Evolutionary conservation across 768 basidiomycete species (phyloP), one percentile per base, ranked within the genome.

Genomic region (Lactarius hatsudake): DNA sequence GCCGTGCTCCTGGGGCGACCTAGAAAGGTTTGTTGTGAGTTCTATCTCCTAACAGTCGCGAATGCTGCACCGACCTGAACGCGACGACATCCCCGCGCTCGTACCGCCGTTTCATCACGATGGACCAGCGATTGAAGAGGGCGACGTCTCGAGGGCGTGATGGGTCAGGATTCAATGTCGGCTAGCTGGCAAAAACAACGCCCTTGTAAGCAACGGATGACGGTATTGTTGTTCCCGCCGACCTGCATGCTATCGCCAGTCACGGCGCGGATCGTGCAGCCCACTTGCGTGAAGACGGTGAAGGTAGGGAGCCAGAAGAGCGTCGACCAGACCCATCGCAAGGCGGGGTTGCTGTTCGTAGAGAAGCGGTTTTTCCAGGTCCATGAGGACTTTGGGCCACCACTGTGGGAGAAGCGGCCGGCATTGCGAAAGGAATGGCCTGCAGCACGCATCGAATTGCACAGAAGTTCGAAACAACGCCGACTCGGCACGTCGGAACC

Each of bases 241-340:
- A 71, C 71, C 69, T 71, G 71, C 71, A 71, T 71, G 58, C 71
- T 71, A 58, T 62, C 65, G 8, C 71, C 71, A 13, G 59, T 67
- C 59, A 71, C 63, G 15, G 51, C 36, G 26, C 56, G 64, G 48
- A 70, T 38, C 34, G 66, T 64, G 53, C 34, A 71, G 13, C 65
- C 64, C 26, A 67, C 40, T 62, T 67, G 62, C 1, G 65, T 70
- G 57, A 70, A 67, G 48, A 64, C 55, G 5, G 45, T 55, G 3
- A 59, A 1, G 38, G 63, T 63, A 28, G 71, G 71, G 34, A 71
- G 38, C 68, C 68, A 71, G 63, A 67, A 55, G 59, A 66, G 48
- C 48, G 58, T 48, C 8, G 59, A 61, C 18, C 36, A 36, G 20
- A 58, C 48, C 8, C 53, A 40, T 57, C 63, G 67, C 40, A 66